Evolutionary conservation across 2,329 filamentous ascomycete genomes (phyloP).

Genomic region (Scytalidium lignicola): DNA sequence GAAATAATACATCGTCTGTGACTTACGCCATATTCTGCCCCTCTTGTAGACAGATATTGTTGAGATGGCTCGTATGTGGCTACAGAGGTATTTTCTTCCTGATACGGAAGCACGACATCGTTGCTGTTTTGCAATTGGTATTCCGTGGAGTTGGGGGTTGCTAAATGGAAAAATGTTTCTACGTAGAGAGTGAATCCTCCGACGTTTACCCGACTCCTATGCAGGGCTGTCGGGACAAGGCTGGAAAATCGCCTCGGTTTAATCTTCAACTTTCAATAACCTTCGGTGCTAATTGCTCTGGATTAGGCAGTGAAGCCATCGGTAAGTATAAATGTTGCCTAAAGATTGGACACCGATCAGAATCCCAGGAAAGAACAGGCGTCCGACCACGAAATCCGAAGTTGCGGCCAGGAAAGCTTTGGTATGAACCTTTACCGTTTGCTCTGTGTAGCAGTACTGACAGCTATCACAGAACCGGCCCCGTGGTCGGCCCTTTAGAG

Average conservation of each 20-base stretch:
- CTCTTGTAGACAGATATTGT: too few species aligned
- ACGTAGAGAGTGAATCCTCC: too few species aligned
- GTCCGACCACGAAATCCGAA: constrained; percentile 15
- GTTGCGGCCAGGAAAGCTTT: constrained; percentile 16
- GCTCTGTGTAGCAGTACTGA: not conserved
- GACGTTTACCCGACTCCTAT: too few species aligned
- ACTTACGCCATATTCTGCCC: too few species aligned
- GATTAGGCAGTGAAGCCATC: not conserved
- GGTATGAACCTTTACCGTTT: constrained; percentile 9
- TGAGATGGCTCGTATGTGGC: too few species aligned
- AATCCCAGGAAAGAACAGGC: constrained; percentile 23
- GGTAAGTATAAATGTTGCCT: not conserved
- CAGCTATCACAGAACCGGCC: constrained; percentile 6
- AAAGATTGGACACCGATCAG: constrained; percentile 26
- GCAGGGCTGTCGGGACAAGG: not conserved
- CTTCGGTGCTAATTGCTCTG: not conserved
- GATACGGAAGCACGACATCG: too few species aligned
- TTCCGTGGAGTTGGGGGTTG: too few species aligned
- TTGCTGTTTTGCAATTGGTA: too few species aligned
- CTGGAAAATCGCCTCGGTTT: not conserved
- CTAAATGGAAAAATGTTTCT: too few species aligned
- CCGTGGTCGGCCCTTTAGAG: constrained; percentile 15
- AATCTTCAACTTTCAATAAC: not conserved
- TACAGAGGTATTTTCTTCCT: too few species aligned
- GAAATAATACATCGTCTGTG: too few species aligned